phyloP scores from a whole-genome alignment of 1,139 yeast species.

The Sugiyamaella xylanicola region DNA sequence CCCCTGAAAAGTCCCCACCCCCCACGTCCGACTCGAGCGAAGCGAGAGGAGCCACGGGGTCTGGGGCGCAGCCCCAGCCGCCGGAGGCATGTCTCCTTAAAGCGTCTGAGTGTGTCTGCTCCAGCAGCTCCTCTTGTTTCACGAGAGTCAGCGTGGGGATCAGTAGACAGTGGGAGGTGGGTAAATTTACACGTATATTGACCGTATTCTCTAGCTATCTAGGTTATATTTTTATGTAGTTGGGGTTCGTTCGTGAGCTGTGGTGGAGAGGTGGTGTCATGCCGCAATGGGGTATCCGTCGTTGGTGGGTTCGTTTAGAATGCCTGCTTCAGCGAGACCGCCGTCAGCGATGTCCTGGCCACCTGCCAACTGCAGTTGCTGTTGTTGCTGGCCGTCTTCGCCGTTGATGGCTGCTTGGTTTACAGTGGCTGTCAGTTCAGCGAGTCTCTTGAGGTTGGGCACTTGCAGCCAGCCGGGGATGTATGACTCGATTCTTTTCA shows the following conservation, averaged over 20 bases:
- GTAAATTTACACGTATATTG: neutral
- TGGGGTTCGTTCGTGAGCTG: neutral
- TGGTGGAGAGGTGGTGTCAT: neutral
- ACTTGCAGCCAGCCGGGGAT: constrained; percentile 94
- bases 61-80: neutral
- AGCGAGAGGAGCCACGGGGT: neutral
- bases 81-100: neutral
- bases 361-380: constrained; percentile 3
- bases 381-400: constrained; percentile 11
- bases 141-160: too few relatives aligned
- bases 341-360: constrained; percentile 21
- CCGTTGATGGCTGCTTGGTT: constrained; percentile 27
- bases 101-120: too few relatives aligned
- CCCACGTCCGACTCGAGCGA: neutral
- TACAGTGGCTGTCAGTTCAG: constrained; percentile 74
- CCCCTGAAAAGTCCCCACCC: too few relatives aligned
- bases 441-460: constrained; percentile 84
- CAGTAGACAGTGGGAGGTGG: neutral
- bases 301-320: constrained; percentile 8
- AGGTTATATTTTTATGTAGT: neutral
- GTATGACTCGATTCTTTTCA: constrained; percentile 89
- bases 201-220: neutral
- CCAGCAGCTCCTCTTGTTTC: neutral
- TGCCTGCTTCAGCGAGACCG: constrained; percentile 13
- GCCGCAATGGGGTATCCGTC: constrained; percentile 19